Base-by-base conservation (phyloP, 176 grass and related monocot genomes). In the Lolium rigidum region DNA sequence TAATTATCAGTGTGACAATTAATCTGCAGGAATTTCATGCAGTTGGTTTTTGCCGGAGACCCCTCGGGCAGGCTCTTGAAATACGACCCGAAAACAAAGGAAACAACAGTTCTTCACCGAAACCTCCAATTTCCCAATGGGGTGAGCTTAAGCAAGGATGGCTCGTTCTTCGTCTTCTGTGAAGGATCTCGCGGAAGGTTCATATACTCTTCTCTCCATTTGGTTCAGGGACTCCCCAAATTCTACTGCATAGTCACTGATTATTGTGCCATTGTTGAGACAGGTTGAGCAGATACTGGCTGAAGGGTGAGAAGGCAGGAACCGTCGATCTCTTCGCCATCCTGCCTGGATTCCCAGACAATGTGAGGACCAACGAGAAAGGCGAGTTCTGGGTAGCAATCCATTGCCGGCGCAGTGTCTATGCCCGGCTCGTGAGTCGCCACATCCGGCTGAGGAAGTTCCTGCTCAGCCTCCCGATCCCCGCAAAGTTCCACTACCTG, bases 331-430 rank as follows among this genome's bases (percentile, higher is more conserved):
- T 90, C 56, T 84, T 98, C 0, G 90, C 96, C 25, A 86, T 87
- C 86, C 84, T 98, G 67, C 91, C 93, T 22, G 96, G 96, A 16
- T 98, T 98, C 55, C 96, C 96, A 2, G 96, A 98, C 78, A 98
- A 94, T 15, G 86, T 95, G 69, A 94, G 96, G 78, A 91, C 91
- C 31, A 98, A 98, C 3, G 88, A 92, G 37, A 95, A 95, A 61
- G 93, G 96, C 9, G 96, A 98, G 55, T 98, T 98, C 86, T 98
- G 96, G 96, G 96, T 95, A 3, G 96, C 96, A 43, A 91, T 98
- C 50, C 96, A 98, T 77, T 94, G 93, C 65, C 70, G 93, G 0
- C 91, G 78, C 14, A 87, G 83, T 26, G 5, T 76, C 10, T 98
- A 98, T 15, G 69, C 90, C 63, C 77, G 92, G 39, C 16, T 95